Conservation (phyloP, 176 grass and related monocot genomes). For the Pontederia paniculata region DNA sequence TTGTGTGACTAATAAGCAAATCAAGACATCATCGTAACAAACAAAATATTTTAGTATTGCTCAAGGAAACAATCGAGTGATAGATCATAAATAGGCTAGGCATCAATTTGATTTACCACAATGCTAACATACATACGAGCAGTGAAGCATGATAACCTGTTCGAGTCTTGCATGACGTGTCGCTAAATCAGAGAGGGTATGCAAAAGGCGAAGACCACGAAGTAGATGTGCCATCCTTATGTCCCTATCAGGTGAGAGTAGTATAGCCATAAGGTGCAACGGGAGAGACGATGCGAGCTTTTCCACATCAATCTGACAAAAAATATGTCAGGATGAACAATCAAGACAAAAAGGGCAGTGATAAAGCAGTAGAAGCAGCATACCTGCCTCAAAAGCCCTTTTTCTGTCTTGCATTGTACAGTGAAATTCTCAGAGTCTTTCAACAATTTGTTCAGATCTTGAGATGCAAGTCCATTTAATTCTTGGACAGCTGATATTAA, state of each 20-base stretch:
- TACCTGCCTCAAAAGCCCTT: constrained; percentile 48
- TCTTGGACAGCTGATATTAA: constrained; percentile 55
- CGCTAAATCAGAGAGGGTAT: constrained; percentile 74
- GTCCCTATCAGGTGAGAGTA: constrained; percentile 49
- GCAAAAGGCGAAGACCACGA: constrained; percentile 61
- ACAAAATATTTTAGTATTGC: no score
- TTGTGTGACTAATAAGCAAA: no score
- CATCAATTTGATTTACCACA: background rate
- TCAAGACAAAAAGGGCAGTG: background rate
- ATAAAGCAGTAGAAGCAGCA: constrained; percentile 4
- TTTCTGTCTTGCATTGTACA: constrained; percentile 45
- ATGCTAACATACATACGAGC: background rate
- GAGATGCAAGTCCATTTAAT: constrained; percentile 49
- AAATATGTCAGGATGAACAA: background rate
- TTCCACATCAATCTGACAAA: constrained; percentile 68
- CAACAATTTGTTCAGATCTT: constrained; percentile 58
- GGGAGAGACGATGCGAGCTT: constrained; percentile 66
- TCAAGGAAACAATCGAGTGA: no score
- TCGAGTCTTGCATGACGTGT: constrained; percentile 72
- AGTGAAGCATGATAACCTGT: constrained; percentile 39
- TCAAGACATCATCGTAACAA: no score
- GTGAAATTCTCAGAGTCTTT: constrained; percentile 76
- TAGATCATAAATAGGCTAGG: no score
- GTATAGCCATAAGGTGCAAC: constrained; percentile 63
- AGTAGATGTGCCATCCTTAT: constrained; percentile 56